Percentiles rank a stretch among this genome's conserved stretches.
Conservation (phyloP, 2,329 filamentous ascomycete genomes). For the Fusarium xyrophilum region DNA sequence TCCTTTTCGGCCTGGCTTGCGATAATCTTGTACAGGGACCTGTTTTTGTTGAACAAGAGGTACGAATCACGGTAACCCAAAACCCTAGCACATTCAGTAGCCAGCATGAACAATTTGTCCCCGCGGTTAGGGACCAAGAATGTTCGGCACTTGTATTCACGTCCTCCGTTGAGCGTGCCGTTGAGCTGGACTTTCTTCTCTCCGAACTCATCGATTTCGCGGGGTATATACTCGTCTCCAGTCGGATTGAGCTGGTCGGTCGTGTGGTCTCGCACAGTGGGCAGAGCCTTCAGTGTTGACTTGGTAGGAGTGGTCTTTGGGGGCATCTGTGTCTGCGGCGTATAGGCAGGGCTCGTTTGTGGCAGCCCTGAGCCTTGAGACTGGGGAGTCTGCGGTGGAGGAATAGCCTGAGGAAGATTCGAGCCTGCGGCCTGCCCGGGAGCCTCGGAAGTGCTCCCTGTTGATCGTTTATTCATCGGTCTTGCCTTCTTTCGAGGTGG, state of each 20-base stretch:
- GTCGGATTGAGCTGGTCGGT: conserved; percentile 91
- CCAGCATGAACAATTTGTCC: conserved; percentile 97
- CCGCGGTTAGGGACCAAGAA: conserved; percentile 91
- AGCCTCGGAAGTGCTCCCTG: conserved; percentile 62
- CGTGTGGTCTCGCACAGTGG: conserved; percentile 95
- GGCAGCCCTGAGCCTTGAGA: conserved; percentile 56
- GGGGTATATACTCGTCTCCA: conserved; percentile 92
- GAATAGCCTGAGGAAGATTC: conserved; percentile 48
- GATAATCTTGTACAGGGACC: conserved; percentile 97
- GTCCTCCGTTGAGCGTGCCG: conserved; percentile 80
- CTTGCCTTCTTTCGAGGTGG: conserved; percentile 63
- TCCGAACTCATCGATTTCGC: conserved; percentile 90
- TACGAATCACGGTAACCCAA: conserved; percentile 97
- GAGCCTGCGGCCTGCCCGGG: conserved; percentile 61
- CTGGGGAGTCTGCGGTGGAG: conserved; percentile 63
- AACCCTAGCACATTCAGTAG: conserved; percentile 94
- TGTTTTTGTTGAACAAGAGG: conserved; percentile 96
- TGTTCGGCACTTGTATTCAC: conserved; percentile 91
- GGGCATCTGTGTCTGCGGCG: conserved; percentile 60
- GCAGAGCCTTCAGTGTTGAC: conserved; percentile 87
- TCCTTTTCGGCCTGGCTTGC: conserved; percentile 96
- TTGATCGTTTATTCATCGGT: conserved; percentile 65
- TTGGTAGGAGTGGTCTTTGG: conserved; percentile 84
- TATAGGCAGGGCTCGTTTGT: conserved; percentile 52
- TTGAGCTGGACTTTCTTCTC: conserved; percentile 91